These are phyloP conservation scores for Quercus wislizeni DNA, from an alignment of 306 rosid genomes.

Conservation along the genomic window DNA sequence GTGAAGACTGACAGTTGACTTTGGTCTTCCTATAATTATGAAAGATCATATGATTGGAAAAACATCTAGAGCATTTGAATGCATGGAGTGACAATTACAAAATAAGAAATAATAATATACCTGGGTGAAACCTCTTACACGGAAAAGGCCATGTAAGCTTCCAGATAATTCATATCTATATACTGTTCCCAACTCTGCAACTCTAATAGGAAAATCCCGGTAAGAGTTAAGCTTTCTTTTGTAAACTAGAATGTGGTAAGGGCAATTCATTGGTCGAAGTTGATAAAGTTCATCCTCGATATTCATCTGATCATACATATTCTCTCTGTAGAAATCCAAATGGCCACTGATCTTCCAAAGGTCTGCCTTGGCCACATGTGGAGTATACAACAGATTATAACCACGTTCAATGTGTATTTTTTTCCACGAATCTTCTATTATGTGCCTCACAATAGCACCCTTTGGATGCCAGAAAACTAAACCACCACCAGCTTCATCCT, in stretches of 20 bases:
- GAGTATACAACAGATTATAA: slow-evolving; percentile 89
- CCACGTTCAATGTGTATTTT: slow-evolving; percentile 69
- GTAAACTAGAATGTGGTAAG: slow-evolving; percentile 87
- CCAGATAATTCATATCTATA: slow-evolving; percentile 96
- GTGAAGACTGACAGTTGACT: background rate
- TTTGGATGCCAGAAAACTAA: slow-evolving; percentile 99
- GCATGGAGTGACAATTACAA: background rate
- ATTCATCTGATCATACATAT: slow-evolving; percentile 92
- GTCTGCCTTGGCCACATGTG: slow-evolving; percentile 95
- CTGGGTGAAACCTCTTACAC: slow-evolving; percentile 97
- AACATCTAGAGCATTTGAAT: background rate
- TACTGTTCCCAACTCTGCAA: slow-evolving; percentile 95
- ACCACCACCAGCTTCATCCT: slow-evolving; percentile 99
- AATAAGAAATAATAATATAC: slow-evolving; percentile 35
- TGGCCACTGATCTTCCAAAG: slow-evolving; percentile 99
- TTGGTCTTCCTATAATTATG: background rate
- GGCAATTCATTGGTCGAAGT: slow-evolving; percentile 99
- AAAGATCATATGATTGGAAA: slow-evolving; percentile 11
- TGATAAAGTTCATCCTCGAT: slow-evolving; percentile 91
- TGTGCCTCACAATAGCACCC: slow-evolving; percentile 88
- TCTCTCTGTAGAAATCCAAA: slow-evolving; percentile 86
- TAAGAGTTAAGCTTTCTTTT: slow-evolving; percentile 90
- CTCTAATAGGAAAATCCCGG: slow-evolving; percentile 83
- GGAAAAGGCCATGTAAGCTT: slow-evolving; percentile 94
- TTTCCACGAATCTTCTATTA: slow-evolving; percentile 92